These are phyloP conservation scores for Gynandropsis gynandra DNA, from an alignment of 345 rosid species.

Conservation along the genomic window DNA sequence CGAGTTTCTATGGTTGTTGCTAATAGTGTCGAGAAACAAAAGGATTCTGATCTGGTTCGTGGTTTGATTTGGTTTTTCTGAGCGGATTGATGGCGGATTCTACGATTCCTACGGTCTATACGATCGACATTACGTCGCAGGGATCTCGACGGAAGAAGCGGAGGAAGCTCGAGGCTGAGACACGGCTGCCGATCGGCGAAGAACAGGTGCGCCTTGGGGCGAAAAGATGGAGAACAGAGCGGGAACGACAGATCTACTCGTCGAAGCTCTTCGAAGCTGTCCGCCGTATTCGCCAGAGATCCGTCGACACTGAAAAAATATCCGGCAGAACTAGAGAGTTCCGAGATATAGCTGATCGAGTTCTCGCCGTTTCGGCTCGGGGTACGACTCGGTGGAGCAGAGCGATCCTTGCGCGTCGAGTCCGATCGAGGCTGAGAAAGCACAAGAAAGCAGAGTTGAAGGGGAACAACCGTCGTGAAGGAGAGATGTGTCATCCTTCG, in stretches of 20 bases:
- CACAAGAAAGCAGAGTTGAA: conserved; percentile 40
- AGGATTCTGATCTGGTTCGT: neutral
- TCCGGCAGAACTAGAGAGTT: conserved; percentile 28
- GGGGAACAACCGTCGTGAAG: conserved; percentile 17
- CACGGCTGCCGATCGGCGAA: conserved; percentile 20
- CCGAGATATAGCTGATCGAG: conserved; percentile 50
- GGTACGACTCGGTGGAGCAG: conserved; percentile 68
- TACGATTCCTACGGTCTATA: conserved; percentile 22
- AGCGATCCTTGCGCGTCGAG: conserved; percentile 48
- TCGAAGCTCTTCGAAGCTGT: conserved; percentile 60
- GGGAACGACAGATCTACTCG: conserved; percentile 59
- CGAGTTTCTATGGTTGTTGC: neutral
- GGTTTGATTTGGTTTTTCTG: conserved; percentile 9
- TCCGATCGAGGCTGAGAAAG: conserved; percentile 32
- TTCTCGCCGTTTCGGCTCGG: conserved; percentile 56
- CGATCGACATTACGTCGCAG: conserved; percentile 22
- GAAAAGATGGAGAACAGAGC: conserved; percentile 55
- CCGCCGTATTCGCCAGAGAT: conserved; percentile 34
- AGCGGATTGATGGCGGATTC: conserved; percentile 28
- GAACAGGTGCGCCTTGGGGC: neutral
- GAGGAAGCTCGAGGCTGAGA: conserved; percentile 26
- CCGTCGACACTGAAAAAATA: conserved; percentile 31
- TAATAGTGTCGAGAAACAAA: neutral
- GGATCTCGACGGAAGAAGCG: conserved; percentile 46
- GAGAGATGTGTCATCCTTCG: too few relatives aligned